Evolutionary conservation across 768 basidiomycete genomes (phyloP).

Genomic region (Auricularia cornea): DNA sequence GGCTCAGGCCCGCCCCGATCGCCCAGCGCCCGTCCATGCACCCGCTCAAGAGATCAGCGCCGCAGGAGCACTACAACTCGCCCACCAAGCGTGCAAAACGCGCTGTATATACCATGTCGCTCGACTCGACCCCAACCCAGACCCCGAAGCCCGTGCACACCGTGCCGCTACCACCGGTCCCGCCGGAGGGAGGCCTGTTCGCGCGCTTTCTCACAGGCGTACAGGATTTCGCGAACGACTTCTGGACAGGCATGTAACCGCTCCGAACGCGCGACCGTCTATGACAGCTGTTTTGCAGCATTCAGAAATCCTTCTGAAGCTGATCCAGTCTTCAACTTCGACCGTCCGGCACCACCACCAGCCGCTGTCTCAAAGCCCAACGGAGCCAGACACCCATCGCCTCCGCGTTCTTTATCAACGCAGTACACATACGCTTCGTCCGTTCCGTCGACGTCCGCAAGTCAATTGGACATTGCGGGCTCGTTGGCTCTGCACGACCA

Average conservation of each 20-base stretch:
- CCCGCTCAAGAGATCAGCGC: not conserved
- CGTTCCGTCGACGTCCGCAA: not conserved
- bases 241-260: not conserved
- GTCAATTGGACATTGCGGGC: not conserved
- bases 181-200: not conserved
- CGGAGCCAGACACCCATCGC: not conserved
- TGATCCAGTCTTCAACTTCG: not conserved
- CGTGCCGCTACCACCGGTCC: conserved; percentile 35
- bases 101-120: not conserved
- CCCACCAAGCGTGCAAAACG: not conserved
- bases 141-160: conserved; percentile 31
- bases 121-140: not conserved
- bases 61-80: not conserved
- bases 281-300: too few species aligned
- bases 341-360: not conserved
- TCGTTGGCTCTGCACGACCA: not conserved
- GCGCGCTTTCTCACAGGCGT: not conserved
- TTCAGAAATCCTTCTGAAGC: not conserved
- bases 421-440: not conserved
- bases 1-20: not conserved
- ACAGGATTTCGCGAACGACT: not conserved
- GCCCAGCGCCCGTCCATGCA: not conserved
- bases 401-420: not conserved
- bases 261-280: too few species aligned
- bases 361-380: not conserved